Conservation (phyloP, 352 stramenopile genomes). For the Phytophthora ohioensis region DNA sequence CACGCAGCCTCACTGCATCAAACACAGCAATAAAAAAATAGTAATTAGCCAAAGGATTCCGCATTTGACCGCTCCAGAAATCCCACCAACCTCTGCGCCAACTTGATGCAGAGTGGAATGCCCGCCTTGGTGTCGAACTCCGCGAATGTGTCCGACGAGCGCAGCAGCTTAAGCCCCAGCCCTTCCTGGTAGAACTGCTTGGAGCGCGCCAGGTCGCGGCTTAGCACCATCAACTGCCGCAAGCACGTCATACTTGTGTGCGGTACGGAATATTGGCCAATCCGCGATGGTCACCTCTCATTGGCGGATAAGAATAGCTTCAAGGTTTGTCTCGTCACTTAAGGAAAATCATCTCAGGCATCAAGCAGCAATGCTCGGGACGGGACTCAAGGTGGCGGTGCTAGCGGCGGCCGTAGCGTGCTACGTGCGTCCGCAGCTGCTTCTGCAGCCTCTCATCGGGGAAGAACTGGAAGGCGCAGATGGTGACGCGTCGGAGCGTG, state of each 20-base stretch:
- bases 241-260: slow-evolving; percentile 56
- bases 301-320: slow-evolving; percentile 35
- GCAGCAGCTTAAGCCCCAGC: slow-evolving; percentile 76
- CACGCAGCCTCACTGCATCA: slow-evolving; percentile 75
- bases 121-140: slow-evolving; percentile 78
- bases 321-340: slow-evolving; percentile 25
- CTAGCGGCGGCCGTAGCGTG: slow-evolving; percentile 51
- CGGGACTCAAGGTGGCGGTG: slow-evolving; percentile 50
- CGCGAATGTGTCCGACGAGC: slow-evolving; percentile 82
- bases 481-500: slow-evolving; percentile 54
- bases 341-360: slow-evolving; percentile 15
- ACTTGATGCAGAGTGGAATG: slow-evolving; percentile 82
- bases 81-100: slow-evolving; percentile 70
- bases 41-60: slow-evolving; percentile 4
- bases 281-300: slow-evolving; percentile 1
- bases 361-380: slow-evolving; percentile 32
- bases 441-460: slow-evolving; percentile 46
- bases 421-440: slow-evolving; percentile 60
- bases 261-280: slow-evolving; percentile 23
- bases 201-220: slow-evolving; percentile 79
- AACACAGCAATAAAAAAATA: slow-evolving; percentile 1
- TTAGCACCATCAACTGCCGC: slow-evolving; percentile 87
- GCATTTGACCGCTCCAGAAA: neutral
- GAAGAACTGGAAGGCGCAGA: slow-evolving; percentile 40
- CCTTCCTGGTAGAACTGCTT: slow-evolving; percentile 89